phyloP scores from a whole-genome alignment of 192 early-diverging fungal genomes.

The Haplosporangium gracile region DNA sequence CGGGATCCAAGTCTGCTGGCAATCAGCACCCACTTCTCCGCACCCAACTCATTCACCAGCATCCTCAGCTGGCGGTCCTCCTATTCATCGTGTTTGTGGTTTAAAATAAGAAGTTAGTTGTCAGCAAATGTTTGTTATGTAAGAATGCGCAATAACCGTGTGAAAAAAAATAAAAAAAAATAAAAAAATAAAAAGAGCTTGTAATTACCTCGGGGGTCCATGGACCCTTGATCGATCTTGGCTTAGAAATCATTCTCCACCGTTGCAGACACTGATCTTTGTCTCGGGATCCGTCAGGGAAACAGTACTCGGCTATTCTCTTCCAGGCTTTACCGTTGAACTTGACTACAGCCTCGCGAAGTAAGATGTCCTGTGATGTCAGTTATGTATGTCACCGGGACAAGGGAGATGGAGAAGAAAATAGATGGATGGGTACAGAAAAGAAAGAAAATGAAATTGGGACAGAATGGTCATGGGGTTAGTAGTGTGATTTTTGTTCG shows the following conservation, averaged over 20 bases:
- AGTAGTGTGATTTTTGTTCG: slow-evolving; percentile 3
- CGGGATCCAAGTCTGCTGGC: slow-evolving; percentile 45
- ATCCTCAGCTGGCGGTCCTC: slow-evolving; percentile 50
- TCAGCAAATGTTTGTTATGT: not conserved
- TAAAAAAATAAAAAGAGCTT: not conserved
- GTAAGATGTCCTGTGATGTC: slow-evolving; percentile 26
- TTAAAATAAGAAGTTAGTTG: not conserved
- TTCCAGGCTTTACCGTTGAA: slow-evolving; percentile 59
- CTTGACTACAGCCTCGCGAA: slow-evolving; percentile 51
- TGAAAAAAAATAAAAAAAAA: not conserved
- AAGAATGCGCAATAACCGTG: not conserved
- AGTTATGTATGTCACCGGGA: not conserved
- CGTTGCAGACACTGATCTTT: slow-evolving; percentile 56
- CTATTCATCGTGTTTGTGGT: not conserved
- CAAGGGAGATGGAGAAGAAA: not conserved
- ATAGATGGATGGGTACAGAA: not conserved
- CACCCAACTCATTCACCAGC: slow-evolving; percentile 48
- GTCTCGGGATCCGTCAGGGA: slow-evolving; percentile 54
- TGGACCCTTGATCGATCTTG: slow-evolving; percentile 54
- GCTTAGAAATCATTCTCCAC: slow-evolving; percentile 58
- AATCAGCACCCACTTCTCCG: slow-evolving; percentile 53
- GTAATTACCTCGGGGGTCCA: slow-evolving; percentile 53
- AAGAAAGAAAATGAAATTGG: not conserved
- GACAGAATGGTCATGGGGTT: not conserved
- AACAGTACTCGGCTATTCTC: slow-evolving; percentile 53